These are phyloP conservation scores for Corchorus capsularis DNA, from an alignment of 345 rosid species.

Conservation along the genomic window DNA sequence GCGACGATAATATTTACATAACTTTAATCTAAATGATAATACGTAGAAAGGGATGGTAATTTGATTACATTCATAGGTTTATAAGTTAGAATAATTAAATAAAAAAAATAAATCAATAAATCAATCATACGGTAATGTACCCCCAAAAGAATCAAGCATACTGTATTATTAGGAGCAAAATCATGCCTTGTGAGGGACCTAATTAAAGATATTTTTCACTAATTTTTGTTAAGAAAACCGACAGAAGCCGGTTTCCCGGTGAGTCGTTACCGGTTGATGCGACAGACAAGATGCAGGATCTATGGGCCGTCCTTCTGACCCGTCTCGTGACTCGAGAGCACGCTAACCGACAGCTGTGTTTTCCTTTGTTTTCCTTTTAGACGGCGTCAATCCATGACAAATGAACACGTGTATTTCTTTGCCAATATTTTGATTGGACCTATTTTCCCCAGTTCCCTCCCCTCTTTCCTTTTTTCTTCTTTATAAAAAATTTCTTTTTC, in stretches of 20 bases:
- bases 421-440: background rate
- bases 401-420: constrained; percentile 13
- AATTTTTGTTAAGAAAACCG: background rate
- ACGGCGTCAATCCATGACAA: background rate
- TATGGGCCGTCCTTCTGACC: constrained; percentile 21
- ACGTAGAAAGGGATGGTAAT: no score
- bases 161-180: background rate
- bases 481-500: background rate
- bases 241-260: constrained; percentile 24
- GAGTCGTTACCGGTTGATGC: background rate
- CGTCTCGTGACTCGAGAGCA: constrained; percentile 34
- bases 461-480: background rate
- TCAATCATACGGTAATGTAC: background rate
- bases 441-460: background rate
- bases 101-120: no score
- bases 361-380: constrained; percentile 7
- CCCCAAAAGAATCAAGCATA: no score
- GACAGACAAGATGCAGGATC: constrained; percentile 34
- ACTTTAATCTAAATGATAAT: no score
- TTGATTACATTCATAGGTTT: background rate
- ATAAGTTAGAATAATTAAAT: background rate
- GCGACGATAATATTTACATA: no score
- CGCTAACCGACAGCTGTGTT: constrained; percentile 39
- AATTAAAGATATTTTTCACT: background rate
- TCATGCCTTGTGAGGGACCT: no score